Conservation (phyloP, 768 basidiomycete species). For the Termitomyces bulborhizus region DNA sequence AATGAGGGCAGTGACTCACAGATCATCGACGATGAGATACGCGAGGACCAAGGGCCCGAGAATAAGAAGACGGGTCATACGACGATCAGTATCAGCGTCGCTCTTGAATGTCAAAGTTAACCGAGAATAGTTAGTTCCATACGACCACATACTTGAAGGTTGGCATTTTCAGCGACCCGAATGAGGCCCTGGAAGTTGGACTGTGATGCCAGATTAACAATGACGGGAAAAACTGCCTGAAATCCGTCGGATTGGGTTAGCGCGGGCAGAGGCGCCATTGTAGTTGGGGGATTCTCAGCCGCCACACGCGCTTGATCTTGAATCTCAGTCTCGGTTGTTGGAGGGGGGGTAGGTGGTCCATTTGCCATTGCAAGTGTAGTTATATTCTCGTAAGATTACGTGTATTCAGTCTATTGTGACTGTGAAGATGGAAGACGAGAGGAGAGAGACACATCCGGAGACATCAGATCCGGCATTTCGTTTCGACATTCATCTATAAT, state of each 20-base stretch:
- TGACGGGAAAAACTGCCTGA: conserved; percentile 36
- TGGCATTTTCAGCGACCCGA: conserved; percentile 42
- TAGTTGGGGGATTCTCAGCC: conserved; percentile 9
- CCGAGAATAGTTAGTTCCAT: background rate
- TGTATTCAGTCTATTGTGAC: background rate
- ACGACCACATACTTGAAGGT: conserved; percentile 41
- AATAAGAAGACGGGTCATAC: conserved; percentile 42
- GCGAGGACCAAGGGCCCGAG: conserved; percentile 57
- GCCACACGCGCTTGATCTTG: conserved; percentile 39
- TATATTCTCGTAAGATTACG: background rate
- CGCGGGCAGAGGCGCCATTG: conserved; percentile 8
- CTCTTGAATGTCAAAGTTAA: conserved; percentile 9
- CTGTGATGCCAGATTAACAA: conserved; percentile 38
- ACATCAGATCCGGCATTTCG: conserved; percentile 2
- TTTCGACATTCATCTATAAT: background rate
- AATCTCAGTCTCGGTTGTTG: conserved; percentile 49
- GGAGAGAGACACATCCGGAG: background rate
- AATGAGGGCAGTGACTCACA: conserved; percentile 27
- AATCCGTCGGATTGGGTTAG: conserved; percentile 30
- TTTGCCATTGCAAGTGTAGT: conserved; percentile 37
- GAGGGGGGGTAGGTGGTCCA: conserved; percentile 60
- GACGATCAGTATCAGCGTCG: conserved; percentile 32
- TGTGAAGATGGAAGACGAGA: background rate
- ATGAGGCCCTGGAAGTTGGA: conserved; percentile 38
- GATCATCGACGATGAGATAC: conserved; percentile 57